Evolutionary conservation across 306 rosid genomes (phyloP).

Genomic region (Corylus americana): DNA sequence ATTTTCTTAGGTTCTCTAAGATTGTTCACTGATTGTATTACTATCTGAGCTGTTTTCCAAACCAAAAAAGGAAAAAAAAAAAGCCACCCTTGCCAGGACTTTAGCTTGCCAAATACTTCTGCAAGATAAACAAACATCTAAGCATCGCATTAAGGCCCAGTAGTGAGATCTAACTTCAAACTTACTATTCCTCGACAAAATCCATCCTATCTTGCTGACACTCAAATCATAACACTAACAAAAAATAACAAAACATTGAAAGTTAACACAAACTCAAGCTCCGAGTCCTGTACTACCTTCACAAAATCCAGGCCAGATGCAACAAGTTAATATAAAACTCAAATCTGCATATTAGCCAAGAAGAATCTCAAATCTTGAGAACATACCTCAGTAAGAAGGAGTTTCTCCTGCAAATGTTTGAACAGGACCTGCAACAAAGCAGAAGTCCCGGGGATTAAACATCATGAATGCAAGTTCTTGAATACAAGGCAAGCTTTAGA

Average conservation of each 20-base stretch:
- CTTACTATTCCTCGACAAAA: neutral
- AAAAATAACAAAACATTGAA: neutral
- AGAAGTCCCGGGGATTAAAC: conserved; percentile 26
- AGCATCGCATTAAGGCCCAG: neutral
- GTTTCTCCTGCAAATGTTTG: conserved; percentile 94
- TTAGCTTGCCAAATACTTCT: neutral
- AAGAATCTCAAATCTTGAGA: conserved; percentile 6
- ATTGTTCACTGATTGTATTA: neutral
- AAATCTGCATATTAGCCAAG: neutral
- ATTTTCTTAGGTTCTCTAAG: neutral
- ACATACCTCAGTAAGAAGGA: conserved; percentile 87
- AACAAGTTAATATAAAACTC: neutral
- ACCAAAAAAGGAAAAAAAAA: too few relatives aligned
- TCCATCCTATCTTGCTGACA: neutral
- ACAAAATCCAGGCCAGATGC: conserved; percentile 16
- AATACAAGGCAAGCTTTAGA: neutral
- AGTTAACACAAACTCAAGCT: neutral
- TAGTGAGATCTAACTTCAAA: neutral
- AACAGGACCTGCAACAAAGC: conserved; percentile 79
- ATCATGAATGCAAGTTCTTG: conserved; percentile 17
- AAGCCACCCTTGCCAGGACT: neutral
- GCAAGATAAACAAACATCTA: neutral
- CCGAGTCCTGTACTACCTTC: neutral
- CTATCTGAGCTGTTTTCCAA: neutral
- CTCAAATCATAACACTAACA: neutral